Percentiles rank a stretch among this genome's conserved stretches.
phyloP scores from a whole-genome alignment of 1,139 yeast species.

The Saccharomyces hybrid region DNA sequence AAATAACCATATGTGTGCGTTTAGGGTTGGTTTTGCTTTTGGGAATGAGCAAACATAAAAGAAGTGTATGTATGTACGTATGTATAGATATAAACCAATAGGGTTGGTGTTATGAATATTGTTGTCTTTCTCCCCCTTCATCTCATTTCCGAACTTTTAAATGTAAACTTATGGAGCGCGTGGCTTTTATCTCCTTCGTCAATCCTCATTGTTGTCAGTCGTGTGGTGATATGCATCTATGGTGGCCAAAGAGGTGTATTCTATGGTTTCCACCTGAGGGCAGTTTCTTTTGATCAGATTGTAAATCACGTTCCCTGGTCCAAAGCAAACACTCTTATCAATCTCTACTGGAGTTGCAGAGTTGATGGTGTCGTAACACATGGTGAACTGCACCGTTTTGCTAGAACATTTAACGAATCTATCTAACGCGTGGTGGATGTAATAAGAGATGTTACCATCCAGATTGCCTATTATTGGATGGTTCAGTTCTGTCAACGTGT shows the following conservation, averaged over 20 bases:
- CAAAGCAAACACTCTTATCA: conserved; percentile 24
- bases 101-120: background rate
- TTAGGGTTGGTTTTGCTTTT: background rate
- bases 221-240: conserved; percentile 16
- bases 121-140: background rate
- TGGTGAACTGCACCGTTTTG: conserved; percentile 30
- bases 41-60: background rate
- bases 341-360: conserved; percentile 7
- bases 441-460: conserved; percentile 25
- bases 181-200: background rate
- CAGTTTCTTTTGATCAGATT: conserved; percentile 27
- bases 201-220: background rate
- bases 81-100: background rate
- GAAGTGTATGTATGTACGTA: background rate
- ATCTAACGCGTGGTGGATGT: conserved; percentile 29
- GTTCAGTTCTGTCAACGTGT: conserved; percentile 20
- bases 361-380: conserved; percentile 28
- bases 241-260: conserved; percentile 24
- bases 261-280: conserved; percentile 15
- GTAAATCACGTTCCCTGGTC: conserved; percentile 29
- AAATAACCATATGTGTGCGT: background rate
- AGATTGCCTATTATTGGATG: conserved; percentile 28
- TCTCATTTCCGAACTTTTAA: conserved; percentile 1
- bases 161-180: background rate
- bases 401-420: conserved; percentile 30